Conservation (phyloP, 78 protist genomes). For the Neovahlkampfia damariscottae region DNA sequence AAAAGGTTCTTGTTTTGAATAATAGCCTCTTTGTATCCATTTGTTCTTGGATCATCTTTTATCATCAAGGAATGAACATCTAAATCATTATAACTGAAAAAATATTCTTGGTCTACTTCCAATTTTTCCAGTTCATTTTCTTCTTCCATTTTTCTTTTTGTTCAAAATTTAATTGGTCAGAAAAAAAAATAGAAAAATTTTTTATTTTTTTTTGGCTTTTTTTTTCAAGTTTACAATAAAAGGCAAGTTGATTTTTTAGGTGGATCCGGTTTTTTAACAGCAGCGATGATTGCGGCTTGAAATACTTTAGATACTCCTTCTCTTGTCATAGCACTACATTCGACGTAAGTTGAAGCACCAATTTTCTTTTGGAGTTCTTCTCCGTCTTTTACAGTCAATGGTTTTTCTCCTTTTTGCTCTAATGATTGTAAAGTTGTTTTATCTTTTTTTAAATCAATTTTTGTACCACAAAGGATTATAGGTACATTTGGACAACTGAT, state of each 20-base stretch:
- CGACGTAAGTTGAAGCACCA: conserved; percentile 66
- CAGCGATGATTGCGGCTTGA: not conserved
- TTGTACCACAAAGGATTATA: not conserved
- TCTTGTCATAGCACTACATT: conserved; percentile 73
- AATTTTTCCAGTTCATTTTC: not conserved
- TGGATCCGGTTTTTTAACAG: not conserved
- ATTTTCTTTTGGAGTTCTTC: conserved; percentile 52
- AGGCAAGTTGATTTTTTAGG: no score
- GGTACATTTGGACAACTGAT: not conserved
- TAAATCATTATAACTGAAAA: conserved; percentile 19
- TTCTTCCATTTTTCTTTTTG: not conserved
- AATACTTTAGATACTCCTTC: not conserved
- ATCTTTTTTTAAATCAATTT: not conserved
- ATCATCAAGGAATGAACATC: conserved; percentile 43
- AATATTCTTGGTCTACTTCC: conserved; percentile 15
- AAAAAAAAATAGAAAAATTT: no score
- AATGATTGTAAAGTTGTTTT: not conserved
- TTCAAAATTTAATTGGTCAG: no score
- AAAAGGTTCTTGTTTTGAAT: conserved; percentile 27
- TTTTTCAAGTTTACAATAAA: no score
- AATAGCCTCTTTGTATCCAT: conserved; percentile 30
- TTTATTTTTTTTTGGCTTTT: no score
- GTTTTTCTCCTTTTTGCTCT: not conserved
- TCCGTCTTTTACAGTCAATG: conserved; percentile 40
- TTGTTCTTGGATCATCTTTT: conserved; percentile 39